Conservation (phyloP, 225 moss, liverwort and hornwort genomes). For the Marchantia polymorpha region DNA sequence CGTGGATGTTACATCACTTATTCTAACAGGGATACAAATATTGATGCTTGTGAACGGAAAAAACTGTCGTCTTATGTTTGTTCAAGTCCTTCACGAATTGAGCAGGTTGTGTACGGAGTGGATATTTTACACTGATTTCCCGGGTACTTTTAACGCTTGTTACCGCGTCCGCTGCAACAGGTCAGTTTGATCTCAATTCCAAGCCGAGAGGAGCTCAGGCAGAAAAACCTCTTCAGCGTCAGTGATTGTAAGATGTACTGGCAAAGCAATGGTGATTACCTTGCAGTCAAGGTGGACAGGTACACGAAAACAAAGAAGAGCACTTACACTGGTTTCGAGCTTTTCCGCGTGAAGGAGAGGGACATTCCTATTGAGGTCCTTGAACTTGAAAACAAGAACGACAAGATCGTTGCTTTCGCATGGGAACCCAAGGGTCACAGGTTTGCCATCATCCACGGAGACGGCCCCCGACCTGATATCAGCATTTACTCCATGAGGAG, state of each 20-base stretch:
- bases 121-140: too few species aligned
- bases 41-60: too few species aligned
- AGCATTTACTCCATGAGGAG: constrained; percentile 95
- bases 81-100: too few species aligned
- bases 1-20: too few species aligned
- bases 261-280: constrained; percentile 97
- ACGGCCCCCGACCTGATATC: constrained; percentile 94
- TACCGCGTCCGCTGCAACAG: constrained; percentile 35
- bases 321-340: constrained; percentile 97
- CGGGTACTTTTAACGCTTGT: background rate
- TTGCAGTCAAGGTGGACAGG: constrained; percentile 95
- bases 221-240: constrained; percentile 96
- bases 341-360: constrained; percentile 93
- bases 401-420: constrained; percentile 94
- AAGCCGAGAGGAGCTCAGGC: constrained; percentile 95
- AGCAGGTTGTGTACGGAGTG: too few species aligned
- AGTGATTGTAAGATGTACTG: constrained; percentile 99
- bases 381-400: constrained; percentile 97
- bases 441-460: constrained; percentile 97
- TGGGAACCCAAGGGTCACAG: constrained; percentile 99
- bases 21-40: too few species aligned
- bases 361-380: constrained; percentile 98
- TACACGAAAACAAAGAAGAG: constrained; percentile 99
- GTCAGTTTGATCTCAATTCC: constrained; percentile 94
- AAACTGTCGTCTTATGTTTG: too few species aligned